Base-by-base conservation (phyloP, 2,329 filamentous ascomycete species). In the Aspergillus sp. region DNA sequence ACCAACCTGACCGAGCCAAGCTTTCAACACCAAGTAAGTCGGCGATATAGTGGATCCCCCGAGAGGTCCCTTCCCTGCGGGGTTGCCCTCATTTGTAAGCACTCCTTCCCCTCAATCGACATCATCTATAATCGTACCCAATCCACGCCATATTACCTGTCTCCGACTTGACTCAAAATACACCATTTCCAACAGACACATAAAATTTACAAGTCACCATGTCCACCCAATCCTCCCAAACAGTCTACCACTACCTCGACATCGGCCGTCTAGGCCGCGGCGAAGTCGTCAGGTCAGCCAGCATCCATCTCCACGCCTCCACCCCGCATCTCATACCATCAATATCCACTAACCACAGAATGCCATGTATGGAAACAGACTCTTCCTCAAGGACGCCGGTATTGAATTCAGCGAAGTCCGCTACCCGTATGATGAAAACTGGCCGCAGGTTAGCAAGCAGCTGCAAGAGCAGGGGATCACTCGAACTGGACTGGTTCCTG, bases 401-500 rank as follows among this genome's bases (percentile, higher is more conserved):
- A 65, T 73, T 48, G 64, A 70, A 8, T 64, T 66, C 55, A 62
- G 68, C 54, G 68, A 75, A 19, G 62, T 66, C 49, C 68, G 68
- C 13, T 73, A 75, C 58, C 57, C 69, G 0, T 70, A 60, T 17
- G 71, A 75, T 36, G 59, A 64, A 13, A 70, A 67, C 8, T 74
- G 72, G 72, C 53, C 62, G 1, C 23, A 57, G 15, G 66, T 61
- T 3, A 73, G 70, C 38, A 60, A 71, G 11, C 66, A 67, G 49
- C 62, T 77, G 5, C 60, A 71, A 38, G 27, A 71, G 10, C 61
- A 68, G 19, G 70, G 71, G 1, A 59, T 71, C 3, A 66, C 62
- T 3, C 39, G 60, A 8, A 78, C 76, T 5, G 74, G 75, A 7
- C 66, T 67, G 23, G 54, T 79, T 8, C 77, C 77, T 4, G 69